Evolutionary conservation across 352 stramenopile genomes (phyloP).

Genomic region (Pythium volutum): DNA sequence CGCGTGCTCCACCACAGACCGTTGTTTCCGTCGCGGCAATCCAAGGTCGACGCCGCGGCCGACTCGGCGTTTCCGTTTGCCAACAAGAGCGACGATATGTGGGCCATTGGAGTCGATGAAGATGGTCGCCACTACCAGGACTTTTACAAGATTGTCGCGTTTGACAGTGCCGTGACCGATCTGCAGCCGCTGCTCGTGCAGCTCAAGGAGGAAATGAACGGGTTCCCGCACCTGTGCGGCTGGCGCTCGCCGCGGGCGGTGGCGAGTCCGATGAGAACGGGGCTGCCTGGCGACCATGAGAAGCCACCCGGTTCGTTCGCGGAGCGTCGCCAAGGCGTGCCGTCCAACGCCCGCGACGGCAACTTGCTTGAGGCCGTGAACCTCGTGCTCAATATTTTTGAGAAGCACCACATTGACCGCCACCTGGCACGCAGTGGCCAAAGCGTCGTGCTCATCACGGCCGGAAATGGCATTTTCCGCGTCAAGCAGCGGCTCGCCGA

Average conservation of each 20-base stretch:
- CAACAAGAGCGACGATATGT: conserved; percentile 46
- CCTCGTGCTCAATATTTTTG: conserved; percentile 97
- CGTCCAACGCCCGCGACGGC: conserved; percentile 74
- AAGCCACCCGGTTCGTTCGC: conserved; percentile 1
- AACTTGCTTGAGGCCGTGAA: conserved; percentile 99
- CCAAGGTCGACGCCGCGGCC: conserved; percentile 17
- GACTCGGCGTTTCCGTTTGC: conserved; percentile 66
- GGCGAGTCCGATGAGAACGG: not conserved
- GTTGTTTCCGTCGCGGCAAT: conserved; percentile 1
- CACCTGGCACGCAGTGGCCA: conserved; percentile 96
- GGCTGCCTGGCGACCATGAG: conserved; percentile 14
- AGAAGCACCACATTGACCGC: conserved; percentile 98
- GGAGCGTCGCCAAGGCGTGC: conserved; percentile 37
- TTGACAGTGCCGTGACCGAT: conserved; percentile 71
- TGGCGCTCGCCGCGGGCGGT: conserved; percentile 41
- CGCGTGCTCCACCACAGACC: conserved; percentile 8
- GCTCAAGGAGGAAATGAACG: conserved; percentile 79
- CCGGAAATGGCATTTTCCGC: conserved; percentile 95
- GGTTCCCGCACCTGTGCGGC: conserved; percentile 63
- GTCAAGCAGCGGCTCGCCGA: conserved; percentile 94
- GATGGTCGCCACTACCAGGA: conserved; percentile 79
- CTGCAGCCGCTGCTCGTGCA: conserved; percentile 61
- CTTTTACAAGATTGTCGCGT: conserved; percentile 84
- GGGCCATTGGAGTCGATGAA: conserved; percentile 71
- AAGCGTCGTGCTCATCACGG: conserved; percentile 94